Conservation (phyloP, 176 grass and related monocot genomes). For the Otatea glauca region DNA sequence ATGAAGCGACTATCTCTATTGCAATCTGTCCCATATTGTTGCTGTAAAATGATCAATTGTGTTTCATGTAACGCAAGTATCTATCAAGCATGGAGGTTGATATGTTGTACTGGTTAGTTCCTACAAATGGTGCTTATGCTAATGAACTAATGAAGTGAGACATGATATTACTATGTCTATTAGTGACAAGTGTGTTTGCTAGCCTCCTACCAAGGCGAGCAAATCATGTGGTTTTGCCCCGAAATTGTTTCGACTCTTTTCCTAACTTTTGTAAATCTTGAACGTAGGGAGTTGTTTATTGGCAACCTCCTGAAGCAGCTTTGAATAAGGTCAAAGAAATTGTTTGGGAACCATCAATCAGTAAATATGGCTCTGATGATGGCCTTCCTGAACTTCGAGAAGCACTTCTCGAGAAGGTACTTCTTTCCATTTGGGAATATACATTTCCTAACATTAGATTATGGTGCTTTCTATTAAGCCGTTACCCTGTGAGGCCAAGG, state of each 20-base stretch:
- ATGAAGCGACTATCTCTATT: not conserved
- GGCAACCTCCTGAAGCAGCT: constrained; percentile 86
- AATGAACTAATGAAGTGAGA: not conserved
- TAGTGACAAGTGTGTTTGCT: not conserved
- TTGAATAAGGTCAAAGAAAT: constrained; percentile 73
- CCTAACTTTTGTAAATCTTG: constrained; percentile 4
- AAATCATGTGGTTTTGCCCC: not conserved
- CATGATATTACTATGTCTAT: not conserved
- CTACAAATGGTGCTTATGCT: not conserved
- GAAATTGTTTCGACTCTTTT: constrained; percentile 3
- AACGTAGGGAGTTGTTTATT: constrained; percentile 92
- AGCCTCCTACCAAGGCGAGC: not conserved
- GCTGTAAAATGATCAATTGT: not conserved
- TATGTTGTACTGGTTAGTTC: not conserved
- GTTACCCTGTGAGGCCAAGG: not conserved
- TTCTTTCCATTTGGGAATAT: constrained; percentile 24
- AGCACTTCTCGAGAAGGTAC: constrained; percentile 88
- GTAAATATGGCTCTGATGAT: constrained; percentile 91
- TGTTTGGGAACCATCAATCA: constrained; percentile 69
- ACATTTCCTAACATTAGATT: not conserved
- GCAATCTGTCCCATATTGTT: not conserved
- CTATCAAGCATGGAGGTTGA: not conserved
- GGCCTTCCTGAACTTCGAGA: constrained; percentile 87
- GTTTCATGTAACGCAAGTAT: not conserved
- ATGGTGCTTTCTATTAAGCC: constrained; percentile 7